Evolutionary conservation across 495 filamentous ascomycete genomes (phyloP).

Genomic region (Penicillium cataractarum): DNA sequence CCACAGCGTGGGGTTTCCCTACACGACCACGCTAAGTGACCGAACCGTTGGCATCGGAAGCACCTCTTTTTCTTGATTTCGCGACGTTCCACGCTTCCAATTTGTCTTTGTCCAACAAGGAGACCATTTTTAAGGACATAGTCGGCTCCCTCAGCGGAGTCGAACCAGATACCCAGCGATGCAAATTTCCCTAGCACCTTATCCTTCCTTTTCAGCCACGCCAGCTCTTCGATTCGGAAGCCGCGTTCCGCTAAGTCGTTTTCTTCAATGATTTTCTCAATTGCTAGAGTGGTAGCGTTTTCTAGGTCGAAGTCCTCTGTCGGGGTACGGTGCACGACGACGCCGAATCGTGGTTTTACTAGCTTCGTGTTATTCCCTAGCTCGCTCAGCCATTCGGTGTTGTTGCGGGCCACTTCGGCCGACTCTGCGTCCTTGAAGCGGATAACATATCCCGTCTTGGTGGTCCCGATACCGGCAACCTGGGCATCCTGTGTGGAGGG

Average conservation of each 20-base stretch:
- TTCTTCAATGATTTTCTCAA: slow-evolving; percentile 29
- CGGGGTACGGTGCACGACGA: slow-evolving; percentile 28
- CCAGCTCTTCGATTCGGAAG: slow-evolving; percentile 29
- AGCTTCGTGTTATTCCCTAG: slow-evolving; percentile 4
- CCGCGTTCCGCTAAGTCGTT: slow-evolving; percentile 25
- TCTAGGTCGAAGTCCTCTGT: slow-evolving; percentile 29
- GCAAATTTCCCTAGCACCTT: slow-evolving; percentile 18
- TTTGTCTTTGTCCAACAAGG: background rate
- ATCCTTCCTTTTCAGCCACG: slow-evolving; percentile 30
- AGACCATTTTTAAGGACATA: background rate
- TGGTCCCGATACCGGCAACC: slow-evolving; percentile 26
- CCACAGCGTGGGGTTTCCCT: slow-evolving; percentile 33
- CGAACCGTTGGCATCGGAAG: slow-evolving; percentile 22
- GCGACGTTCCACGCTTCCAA: background rate
- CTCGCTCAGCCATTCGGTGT: slow-evolving; percentile 16
- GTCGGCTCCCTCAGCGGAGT: background rate
- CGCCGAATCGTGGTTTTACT: slow-evolving; percentile 9
- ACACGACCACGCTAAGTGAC: slow-evolving; percentile 35
- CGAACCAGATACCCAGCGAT: background rate
- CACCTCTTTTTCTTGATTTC: background rate
- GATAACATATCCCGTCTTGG: slow-evolving; percentile 26
- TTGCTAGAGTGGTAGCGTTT: slow-evolving; percentile 4
- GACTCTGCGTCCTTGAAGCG: slow-evolving; percentile 25
- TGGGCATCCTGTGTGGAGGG: slow-evolving; percentile 21
- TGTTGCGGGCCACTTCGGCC: slow-evolving; percentile 17